phyloP scores from a whole-genome alignment of 2,329 filamentous ascomycete species.

The Passalora sequoiae region DNA sequence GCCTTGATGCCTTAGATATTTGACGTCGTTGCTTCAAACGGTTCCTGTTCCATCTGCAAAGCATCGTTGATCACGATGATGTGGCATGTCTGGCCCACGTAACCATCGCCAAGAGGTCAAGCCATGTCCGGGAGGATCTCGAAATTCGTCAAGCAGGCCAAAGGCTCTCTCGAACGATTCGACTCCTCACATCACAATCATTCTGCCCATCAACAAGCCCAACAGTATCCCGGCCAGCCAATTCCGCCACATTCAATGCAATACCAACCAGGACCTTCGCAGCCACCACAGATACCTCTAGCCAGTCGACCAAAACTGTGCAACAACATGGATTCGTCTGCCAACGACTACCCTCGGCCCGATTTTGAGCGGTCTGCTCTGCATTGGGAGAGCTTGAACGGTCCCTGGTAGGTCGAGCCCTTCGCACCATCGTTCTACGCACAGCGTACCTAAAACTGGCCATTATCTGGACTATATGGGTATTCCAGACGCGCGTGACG shows the following conservation, averaged over 20 bases:
- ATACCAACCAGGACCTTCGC: slow-evolving; percentile 3
- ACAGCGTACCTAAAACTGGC: no score
- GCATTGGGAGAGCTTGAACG: slow-evolving; percentile 58
- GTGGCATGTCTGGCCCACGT: slow-evolving; percentile 7
- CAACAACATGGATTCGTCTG: slow-evolving; percentile 10
- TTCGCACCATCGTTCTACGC: no score
- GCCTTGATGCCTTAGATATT: no score
- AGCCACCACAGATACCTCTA: slow-evolving; percentile 1
- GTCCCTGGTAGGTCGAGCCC: slow-evolving; percentile 39
- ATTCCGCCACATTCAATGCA: slow-evolving; percentile 8
- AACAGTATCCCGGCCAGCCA: slow-evolving; percentile 3
- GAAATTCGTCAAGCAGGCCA: slow-evolving; percentile 17
- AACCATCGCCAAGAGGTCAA: not conserved
- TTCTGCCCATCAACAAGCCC: not conserved
- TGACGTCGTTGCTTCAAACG: not conserved
- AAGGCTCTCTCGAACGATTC: slow-evolving; percentile 3
- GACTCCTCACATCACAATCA: not conserved
- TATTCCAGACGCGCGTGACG: no score
- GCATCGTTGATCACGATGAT: not conserved
- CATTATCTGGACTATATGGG: no score
- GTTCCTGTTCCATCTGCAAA: not conserved
- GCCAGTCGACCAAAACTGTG: not conserved
- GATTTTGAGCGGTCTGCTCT: slow-evolving; percentile 56
- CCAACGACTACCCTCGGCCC: slow-evolving; percentile 54
- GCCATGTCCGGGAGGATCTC: slow-evolving; percentile 16